Conservation (phyloP, 441 rosid species). For the Eruca vesicaria region DNA sequence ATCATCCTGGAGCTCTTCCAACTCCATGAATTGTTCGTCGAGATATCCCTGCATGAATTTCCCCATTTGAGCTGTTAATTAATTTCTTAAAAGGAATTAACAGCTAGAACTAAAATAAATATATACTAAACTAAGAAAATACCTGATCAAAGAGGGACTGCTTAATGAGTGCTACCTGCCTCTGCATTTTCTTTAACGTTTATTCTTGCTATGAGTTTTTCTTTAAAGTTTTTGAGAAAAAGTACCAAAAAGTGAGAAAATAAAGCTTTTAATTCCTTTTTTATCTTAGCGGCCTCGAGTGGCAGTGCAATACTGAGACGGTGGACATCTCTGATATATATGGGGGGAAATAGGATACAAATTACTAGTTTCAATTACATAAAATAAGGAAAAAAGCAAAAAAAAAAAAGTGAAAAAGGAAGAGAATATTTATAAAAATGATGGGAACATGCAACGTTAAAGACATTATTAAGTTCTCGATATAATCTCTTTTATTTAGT, state of each 20-base stretch:
- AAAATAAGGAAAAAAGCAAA: constrained; percentile 3
- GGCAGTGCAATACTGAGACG: constrained; percentile 34
- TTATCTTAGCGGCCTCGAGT: constrained; percentile 5
- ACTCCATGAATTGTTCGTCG: constrained; percentile 83
- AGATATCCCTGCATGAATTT: constrained; percentile 62
- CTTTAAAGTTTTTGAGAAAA: constrained; percentile 7
- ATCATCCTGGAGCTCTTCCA: constrained; percentile 94
- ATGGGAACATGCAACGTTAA: constrained; percentile 39
- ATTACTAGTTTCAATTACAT: constrained; percentile 4
- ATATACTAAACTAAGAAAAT: background rate
- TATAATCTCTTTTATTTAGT: too few species aligned
- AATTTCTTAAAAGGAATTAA: background rate
- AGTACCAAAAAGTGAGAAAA: background rate
- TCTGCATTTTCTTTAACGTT: constrained; percentile 37
- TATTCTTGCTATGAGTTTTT: too few species aligned
- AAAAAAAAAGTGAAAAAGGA: too few species aligned
- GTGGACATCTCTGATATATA: constrained; percentile 35
- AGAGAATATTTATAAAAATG: constrained; percentile 21
- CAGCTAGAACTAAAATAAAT: background rate
- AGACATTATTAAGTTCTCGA: constrained; percentile 6
- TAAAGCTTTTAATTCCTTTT: background rate
- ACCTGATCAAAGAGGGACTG: constrained; percentile 95
- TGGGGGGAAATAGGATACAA: constrained; percentile 26
- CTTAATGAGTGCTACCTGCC: constrained; percentile 72
- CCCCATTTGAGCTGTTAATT: background rate